These are phyloP conservation scores for Boletales sp. DNA, from an alignment of 768 basidiomycete genomes.

Conservation along the genomic window DNA sequence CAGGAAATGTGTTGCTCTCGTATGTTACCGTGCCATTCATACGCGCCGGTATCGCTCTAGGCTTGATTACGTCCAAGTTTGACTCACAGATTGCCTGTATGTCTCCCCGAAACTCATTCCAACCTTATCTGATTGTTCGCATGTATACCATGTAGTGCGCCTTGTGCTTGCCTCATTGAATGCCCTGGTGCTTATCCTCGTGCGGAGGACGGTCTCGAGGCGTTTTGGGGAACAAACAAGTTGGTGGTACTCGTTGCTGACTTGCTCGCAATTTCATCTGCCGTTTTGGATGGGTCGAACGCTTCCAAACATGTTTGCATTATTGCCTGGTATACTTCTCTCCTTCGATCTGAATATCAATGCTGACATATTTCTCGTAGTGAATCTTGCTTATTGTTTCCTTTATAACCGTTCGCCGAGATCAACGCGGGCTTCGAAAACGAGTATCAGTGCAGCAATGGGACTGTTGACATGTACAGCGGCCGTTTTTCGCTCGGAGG, in stretches of 20 bases:
- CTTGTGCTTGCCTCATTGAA: slow-evolving; percentile 67
- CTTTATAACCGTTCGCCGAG: slow-evolving; percentile 39
- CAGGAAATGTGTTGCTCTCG: slow-evolving; percentile 71
- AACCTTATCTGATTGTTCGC: background rate
- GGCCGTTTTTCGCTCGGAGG: slow-evolving; percentile 77
- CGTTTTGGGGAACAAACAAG: slow-evolving; percentile 63
- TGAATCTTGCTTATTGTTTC: slow-evolving; percentile 56
- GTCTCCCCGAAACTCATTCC: slow-evolving; percentile 19
- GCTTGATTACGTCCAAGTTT: slow-evolving; percentile 51
- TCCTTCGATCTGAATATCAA: background rate
- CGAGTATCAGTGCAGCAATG: slow-evolving; percentile 42
- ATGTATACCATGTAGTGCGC: slow-evolving; percentile 50
- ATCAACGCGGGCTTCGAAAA: slow-evolving; percentile 34
- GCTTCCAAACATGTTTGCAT: slow-evolving; percentile 90
- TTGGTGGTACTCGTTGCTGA: slow-evolving; percentile 62
- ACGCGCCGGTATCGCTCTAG: slow-evolving; percentile 37
- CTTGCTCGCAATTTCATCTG: slow-evolving; percentile 83
- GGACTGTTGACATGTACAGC: slow-evolving; percentile 62
- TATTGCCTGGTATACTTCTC: slow-evolving; percentile 61
- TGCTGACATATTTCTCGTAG: slow-evolving; percentile 21
- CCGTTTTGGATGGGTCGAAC: slow-evolving; percentile 94
- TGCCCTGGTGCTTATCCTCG: slow-evolving; percentile 54
- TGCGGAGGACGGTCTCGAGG: slow-evolving; percentile 57
- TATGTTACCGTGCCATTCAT: slow-evolving; percentile 51
- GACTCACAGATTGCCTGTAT: slow-evolving; percentile 69